Evolutionary conservation across 2,329 filamentous ascomycete species (phyloP).

Genomic region (Botrytis porri): DNA sequence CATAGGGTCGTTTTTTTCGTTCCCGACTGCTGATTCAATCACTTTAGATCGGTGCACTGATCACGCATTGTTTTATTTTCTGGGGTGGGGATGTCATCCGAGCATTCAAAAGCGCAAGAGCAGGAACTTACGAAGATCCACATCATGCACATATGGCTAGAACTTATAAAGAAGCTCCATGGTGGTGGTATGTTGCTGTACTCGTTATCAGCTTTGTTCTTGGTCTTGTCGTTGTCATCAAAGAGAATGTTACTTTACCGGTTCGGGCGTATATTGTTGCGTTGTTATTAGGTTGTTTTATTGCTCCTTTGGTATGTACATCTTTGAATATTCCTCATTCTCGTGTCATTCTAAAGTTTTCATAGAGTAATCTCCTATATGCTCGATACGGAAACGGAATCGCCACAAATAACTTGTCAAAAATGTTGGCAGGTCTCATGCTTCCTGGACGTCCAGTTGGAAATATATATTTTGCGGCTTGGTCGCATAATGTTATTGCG

Average conservation of each 20-base stretch:
- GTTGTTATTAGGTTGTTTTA: constrained; percentile 40
- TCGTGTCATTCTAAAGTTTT: constrained; percentile 21
- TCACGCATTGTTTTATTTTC: constrained; percentile 52
- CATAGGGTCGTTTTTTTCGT: accelerated
- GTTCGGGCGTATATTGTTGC: constrained; percentile 46
- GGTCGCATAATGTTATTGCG: constrained; percentile 55
- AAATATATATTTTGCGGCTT: constrained; percentile 51
- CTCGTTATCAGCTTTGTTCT: constrained; percentile 47
- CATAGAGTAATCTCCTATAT: constrained; percentile 50
- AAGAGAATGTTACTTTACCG: constrained; percentile 40
- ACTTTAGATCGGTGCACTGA: constrained; percentile 53
- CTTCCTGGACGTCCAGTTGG: constrained; percentile 42
- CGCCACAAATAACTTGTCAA: constrained; percentile 55
- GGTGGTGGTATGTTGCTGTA: constrained; percentile 53
- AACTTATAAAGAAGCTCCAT: constrained; percentile 46
- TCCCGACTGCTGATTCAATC: constrained; percentile 1
- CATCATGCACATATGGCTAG: constrained; percentile 50
- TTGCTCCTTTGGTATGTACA: constrained; percentile 49
- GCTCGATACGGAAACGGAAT: constrained; percentile 55
- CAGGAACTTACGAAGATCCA: constrained; percentile 45
- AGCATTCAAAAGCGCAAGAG: constrained; percentile 47
- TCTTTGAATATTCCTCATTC: background rate
- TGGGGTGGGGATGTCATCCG: constrained; percentile 52
- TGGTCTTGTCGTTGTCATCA: constrained; percentile 43
- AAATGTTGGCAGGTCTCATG: constrained; percentile 50